Evolutionary conservation across 129 eudicot species (phyloP), one percentile per base, ranked within the genome.

Genomic region (Saussurea involucrata): DNA sequence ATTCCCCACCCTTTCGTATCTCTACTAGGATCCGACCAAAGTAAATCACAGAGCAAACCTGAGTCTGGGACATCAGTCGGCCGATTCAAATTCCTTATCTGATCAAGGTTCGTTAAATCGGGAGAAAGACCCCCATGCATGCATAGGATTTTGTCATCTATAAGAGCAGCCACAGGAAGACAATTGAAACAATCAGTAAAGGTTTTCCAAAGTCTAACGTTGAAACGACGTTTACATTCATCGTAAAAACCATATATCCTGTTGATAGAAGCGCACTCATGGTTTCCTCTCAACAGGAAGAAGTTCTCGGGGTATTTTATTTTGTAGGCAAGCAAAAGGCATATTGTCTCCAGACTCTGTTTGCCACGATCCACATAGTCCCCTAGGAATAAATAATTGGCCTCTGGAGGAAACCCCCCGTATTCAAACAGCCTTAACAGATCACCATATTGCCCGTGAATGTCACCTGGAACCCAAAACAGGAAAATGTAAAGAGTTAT

Each of bases 51-150:
- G 21, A 89, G 95, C 82, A 89, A 72, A 74, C 95, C 95, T 24
- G 89, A 87, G 60, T 89, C 95, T 27, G 95, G 95, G 24, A 89
- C 95, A 76, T 87, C 91, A n/a, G 91, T 82, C 24, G 95, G 95
- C 8, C 95, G 88, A 15, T 85, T 18, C 72, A 89, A 58, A 68
- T 81, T 87, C 74, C 90, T 83, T 49, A 89, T 89, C 74, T 87
- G 95, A 78, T 89, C 89, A 9, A 89, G 63, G 73, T 80, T 75
- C 5, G 86, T 85, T 66, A 89, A 72, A 75, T 87, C 91, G 1
- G 95, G 95, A 68, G 95, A 89, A 70, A 89, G 88, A 24, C 95
- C 95, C 22, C 91, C 95, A 69, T 89, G 95, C 95, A 89, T 87
- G 80, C 91, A 89, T 53, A 89, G 83, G 63, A 89, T 89, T 73